Conservation (phyloP, 257 asterid genomes). For the Cinchona pubescens region DNA sequence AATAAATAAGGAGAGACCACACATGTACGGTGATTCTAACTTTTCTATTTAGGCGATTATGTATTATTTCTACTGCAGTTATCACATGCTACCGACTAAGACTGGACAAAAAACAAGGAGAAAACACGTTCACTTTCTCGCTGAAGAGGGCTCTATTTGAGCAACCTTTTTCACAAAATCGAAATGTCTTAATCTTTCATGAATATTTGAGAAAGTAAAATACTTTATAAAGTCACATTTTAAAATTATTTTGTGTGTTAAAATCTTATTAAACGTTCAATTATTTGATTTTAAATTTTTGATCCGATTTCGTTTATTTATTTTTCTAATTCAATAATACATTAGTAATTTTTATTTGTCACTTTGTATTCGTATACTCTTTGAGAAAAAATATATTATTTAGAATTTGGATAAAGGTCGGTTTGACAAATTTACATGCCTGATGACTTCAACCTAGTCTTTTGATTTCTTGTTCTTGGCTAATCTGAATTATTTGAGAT, state of each 20-base stretch:
- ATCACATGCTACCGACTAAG: background rate
- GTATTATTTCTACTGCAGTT: background rate
- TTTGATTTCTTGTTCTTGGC: conserved; percentile 1
- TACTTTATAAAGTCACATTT: too few species aligned
- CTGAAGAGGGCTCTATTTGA: background rate
- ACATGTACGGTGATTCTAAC: background rate
- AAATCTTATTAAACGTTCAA: too few species aligned
- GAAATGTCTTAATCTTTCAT: conserved; percentile 22
- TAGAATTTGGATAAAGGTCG: conserved; percentile 42
- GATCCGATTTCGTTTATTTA: too few species aligned
- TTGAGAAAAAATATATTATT: too few species aligned
- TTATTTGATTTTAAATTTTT: too few species aligned
- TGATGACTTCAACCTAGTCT: conserved; percentile 12
- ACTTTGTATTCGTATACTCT: too few species aligned
- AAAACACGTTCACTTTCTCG: background rate
- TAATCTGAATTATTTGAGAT: conserved; percentile 12
- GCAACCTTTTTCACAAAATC: conserved; percentile 1
- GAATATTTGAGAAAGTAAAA: conserved; percentile 27
- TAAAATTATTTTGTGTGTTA: too few species aligned
- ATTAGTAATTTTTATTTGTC: too few species aligned
- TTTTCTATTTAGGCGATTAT: background rate
- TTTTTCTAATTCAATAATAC: too few species aligned
- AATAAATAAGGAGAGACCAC: background rate
- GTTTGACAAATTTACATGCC: conserved; percentile 46
- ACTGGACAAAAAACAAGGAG: background rate